phyloP scores from a whole-genome alignment of 345 rosid species.

The Lepidium aucheri region DNA sequence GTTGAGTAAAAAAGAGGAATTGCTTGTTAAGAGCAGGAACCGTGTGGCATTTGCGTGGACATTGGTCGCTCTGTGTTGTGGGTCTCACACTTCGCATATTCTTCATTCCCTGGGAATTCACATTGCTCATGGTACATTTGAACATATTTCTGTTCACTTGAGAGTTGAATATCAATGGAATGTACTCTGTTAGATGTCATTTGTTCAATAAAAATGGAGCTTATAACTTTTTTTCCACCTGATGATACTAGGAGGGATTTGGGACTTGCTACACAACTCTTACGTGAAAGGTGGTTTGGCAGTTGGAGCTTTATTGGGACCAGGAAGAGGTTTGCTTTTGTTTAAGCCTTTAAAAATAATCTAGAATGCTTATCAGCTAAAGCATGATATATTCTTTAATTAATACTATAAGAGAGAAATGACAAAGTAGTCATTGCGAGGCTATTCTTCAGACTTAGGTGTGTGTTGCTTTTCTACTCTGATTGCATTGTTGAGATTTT shows the following conservation, averaged over 20 bases:
- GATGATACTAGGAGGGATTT: conserved; percentile 47
- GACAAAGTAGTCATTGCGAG: not conserved
- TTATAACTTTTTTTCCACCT: conserved; percentile 8
- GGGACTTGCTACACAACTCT: conserved; percentile 76
- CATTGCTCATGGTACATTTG: conserved; percentile 57
- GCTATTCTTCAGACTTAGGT: not conserved
- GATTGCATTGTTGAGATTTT: not conserved
- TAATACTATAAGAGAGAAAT: not conserved
- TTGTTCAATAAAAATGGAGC: not conserved
- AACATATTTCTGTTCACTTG: not conserved
- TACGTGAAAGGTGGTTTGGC: conserved; percentile 83
- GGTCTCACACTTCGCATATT: conserved; percentile 83
- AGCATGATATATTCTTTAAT: conserved; percentile 11
- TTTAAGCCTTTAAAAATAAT: not conserved
- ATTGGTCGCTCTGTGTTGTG: conserved; percentile 89
- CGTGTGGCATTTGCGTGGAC: conserved; percentile 94
- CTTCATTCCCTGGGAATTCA: conserved; percentile 86
- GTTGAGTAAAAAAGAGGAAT: conserved; percentile 69
- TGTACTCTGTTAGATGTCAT: not conserved
- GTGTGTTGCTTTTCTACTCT: not conserved
- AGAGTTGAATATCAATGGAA: not conserved
- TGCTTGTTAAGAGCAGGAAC: conserved; percentile 64
- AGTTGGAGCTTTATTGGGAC: conserved; percentile 75
- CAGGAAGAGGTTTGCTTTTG: conserved; percentile 74
- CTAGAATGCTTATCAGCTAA: conserved; percentile 1